Conservation (phyloP, 345 rosid species). For the Leavenworthia alabamica region DNA sequence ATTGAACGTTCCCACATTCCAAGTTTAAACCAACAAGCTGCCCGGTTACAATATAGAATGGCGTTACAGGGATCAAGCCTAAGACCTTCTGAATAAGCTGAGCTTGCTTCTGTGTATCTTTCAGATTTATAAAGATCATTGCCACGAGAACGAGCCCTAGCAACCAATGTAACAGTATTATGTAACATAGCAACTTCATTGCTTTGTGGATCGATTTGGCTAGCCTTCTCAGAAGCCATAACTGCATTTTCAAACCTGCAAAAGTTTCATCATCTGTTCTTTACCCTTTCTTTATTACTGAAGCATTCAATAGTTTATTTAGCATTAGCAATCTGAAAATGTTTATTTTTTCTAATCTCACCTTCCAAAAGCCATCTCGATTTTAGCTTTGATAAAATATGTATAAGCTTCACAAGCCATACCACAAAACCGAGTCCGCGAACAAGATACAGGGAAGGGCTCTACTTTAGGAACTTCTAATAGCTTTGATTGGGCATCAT, state of each 20-base stretch:
- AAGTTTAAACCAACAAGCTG: slow-evolving; percentile 96
- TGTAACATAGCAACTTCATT: slow-evolving; percentile 61
- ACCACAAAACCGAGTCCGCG: slow-evolving; percentile 56
- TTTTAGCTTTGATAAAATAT: slow-evolving; percentile 61
- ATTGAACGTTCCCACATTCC: slow-evolving; percentile 85
- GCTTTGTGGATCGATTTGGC: slow-evolving; percentile 62
- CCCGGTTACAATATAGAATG: slow-evolving; percentile 81
- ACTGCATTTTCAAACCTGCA: slow-evolving; percentile 98
- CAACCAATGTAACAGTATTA: slow-evolving; percentile 65
- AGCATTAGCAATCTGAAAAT: background rate
- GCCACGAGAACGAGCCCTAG: slow-evolving; percentile 89
- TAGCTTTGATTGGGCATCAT: slow-evolving; percentile 60
- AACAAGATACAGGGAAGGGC: slow-evolving; percentile 47
- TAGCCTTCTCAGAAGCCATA: slow-evolving; percentile 78
- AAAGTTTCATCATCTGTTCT: slow-evolving; percentile 42
- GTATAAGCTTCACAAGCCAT: slow-evolving; percentile 78
- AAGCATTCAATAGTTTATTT: background rate
- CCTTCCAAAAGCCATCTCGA: slow-evolving; percentile 96
- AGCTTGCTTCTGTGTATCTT: slow-evolving; percentile 88
- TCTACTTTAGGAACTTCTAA: slow-evolving; percentile 50
- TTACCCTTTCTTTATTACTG: slow-evolving; percentile 32
- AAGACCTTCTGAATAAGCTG: slow-evolving; percentile 90
- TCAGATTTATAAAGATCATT: slow-evolving; percentile 95
- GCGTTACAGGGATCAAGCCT: slow-evolving; percentile 78
- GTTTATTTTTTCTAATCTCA: slow-evolving; percentile 38